Percentiles rank a stretch among this genome's conserved stretches.
phyloP scores from a whole-genome alignment of 306 rosid genomes.

The Nissolia schottii region DNA sequence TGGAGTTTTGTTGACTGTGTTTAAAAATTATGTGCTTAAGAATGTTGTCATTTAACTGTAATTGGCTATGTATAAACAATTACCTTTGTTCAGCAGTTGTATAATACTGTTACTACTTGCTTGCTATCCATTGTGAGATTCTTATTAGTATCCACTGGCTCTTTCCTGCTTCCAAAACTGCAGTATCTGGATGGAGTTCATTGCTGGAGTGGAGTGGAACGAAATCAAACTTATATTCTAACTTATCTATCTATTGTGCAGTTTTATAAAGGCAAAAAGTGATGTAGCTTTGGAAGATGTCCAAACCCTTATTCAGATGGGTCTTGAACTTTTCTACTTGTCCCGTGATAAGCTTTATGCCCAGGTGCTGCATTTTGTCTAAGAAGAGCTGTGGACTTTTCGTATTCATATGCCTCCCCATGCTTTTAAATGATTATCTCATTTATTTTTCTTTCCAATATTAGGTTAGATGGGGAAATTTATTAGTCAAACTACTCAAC shows the following conservation, averaged over 20 bases:
- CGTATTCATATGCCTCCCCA: not conserved
- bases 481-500: constrained; percentile 74
- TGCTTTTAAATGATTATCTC: constrained; percentile 27
- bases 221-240: constrained; percentile 24
- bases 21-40: not conserved
- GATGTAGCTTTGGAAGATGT: constrained; percentile 84
- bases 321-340: constrained; percentile 65
- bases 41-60: not conserved
- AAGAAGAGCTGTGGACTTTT: constrained; percentile 19
- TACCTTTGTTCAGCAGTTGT: not conserved
- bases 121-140: not conserved
- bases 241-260: constrained; percentile 36
- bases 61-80: not conserved
- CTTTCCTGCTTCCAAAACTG: not conserved
- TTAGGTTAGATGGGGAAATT: constrained; percentile 99
- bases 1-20: not conserved
- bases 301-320: constrained; percentile 50
- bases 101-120: constrained; percentile 10
- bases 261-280: constrained; percentile 93
- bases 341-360: constrained; percentile 82
- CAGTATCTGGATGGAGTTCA: constrained; percentile 4
- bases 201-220: constrained; percentile 19
- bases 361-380: constrained; percentile 58
- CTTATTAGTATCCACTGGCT: constrained; percentile 1
- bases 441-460: constrained; percentile 36